These are phyloP conservation scores for Colletotrichum noveboracense DNA, from an alignment of 2,329 filamentous ascomycete genomes.

Conservation along the genomic window DNA sequence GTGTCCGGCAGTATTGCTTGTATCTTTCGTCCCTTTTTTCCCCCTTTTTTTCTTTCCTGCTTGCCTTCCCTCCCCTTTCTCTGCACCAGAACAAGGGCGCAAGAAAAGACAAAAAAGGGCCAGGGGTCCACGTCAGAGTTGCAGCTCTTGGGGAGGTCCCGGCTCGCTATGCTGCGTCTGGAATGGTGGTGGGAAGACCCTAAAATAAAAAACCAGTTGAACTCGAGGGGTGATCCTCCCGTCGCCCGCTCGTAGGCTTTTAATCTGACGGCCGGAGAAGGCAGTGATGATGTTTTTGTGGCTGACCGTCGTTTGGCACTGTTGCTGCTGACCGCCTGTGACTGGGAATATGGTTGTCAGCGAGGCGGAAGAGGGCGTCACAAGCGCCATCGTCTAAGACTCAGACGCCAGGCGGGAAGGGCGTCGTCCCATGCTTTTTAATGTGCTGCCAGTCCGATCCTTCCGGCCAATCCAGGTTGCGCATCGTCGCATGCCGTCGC, in stretches of 20 bases:
- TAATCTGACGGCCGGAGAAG: background rate
- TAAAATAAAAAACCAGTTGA: background rate
- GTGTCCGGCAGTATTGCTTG: background rate
- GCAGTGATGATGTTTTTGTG: background rate
- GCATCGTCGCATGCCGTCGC: background rate
- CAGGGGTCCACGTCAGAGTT: slow-evolving; percentile 16
- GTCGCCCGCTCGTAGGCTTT: background rate
- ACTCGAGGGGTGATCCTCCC: slow-evolving; percentile 11
- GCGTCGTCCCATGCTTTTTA: background rate
- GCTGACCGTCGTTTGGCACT: background rate
- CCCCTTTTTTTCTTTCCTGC: background rate
- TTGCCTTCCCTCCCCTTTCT: background rate
- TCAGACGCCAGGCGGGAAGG: background rate
- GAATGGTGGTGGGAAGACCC: background rate
- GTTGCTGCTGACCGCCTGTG: background rate
- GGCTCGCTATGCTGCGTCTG: background rate
- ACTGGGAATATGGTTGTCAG: background rate
- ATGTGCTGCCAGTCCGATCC: background rate
- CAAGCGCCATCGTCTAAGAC: background rate
- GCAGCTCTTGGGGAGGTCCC: slow-evolving; percentile 4
- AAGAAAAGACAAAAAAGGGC: background rate
- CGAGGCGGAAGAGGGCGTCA: background rate
- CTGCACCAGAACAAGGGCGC: background rate
- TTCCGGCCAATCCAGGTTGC: background rate
- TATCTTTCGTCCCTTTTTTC: background rate